A percentile compares a stretch with the other conserved stretches of the same genome.
phyloP scores from a whole-genome alignment of 257 asterid species.

The Nicotiana undulata region DNA sequence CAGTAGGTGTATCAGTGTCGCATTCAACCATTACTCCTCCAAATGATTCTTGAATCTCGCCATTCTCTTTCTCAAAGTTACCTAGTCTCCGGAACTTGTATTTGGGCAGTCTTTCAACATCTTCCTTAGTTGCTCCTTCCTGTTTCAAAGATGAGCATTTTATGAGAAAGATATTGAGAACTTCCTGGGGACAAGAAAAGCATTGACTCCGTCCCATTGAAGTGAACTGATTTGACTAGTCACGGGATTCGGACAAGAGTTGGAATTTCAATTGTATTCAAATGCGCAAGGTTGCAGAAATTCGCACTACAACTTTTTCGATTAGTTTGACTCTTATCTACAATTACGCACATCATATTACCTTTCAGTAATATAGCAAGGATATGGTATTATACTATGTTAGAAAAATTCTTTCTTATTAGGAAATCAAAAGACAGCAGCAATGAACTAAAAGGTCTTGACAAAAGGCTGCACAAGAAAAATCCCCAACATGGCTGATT shows the following conservation, averaged over 20 bases:
- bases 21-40: constrained; percentile 92
- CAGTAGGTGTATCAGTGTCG: constrained; percentile 58
- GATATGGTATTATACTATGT: background rate
- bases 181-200: background rate
- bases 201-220: background rate
- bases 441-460: background rate
- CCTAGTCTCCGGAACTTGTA: constrained; percentile 78
- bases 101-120: constrained; percentile 75
- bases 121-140: constrained; percentile 99
- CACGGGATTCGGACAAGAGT: background rate
- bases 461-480: background rate
- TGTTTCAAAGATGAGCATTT: constrained; percentile 21
- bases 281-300: background rate
- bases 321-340: background rate
- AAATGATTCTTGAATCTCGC: constrained; percentile 86
- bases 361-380: background rate
- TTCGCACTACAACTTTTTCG: background rate
- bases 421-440: background rate
- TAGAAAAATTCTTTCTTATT: background rate
- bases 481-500: background rate
- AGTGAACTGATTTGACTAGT: background rate
- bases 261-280: background rate
- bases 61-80: constrained; percentile 80
- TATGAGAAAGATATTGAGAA: background rate
- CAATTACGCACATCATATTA: background rate